These are phyloP conservation scores for Pulveroboletus sp. DNA, from an alignment of 768 basidiomycete genomes.

Conservation along the genomic window DNA sequence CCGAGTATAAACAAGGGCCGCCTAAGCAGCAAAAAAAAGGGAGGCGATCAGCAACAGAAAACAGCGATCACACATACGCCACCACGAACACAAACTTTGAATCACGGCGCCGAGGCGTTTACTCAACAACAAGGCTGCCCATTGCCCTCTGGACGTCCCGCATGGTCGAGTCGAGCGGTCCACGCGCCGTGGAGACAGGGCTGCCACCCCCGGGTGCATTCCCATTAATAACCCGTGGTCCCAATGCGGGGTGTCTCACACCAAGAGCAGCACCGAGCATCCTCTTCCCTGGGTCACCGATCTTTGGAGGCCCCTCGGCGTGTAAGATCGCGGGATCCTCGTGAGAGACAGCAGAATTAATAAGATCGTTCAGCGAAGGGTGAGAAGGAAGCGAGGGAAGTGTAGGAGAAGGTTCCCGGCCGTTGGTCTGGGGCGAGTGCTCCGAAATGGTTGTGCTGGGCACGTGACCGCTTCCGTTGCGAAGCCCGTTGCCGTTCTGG, in stretches of 20 bases:
- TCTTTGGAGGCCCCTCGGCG: constrained; percentile 58
- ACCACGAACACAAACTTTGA: constrained; percentile 11
- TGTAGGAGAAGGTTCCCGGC: constrained; percentile 76
- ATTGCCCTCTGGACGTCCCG: constrained; percentile 71
- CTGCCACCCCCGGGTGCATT: constrained; percentile 34
- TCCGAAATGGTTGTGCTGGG: constrained; percentile 46
- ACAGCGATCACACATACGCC: constrained; percentile 20
- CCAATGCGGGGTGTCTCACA: constrained; percentile 72
- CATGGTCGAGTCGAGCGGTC: constrained; percentile 52
- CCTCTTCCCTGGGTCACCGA: constrained; percentile 84
- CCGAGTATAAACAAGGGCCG: constrained; percentile 17
- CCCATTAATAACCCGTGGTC: constrained; percentile 50
- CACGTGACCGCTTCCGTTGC: constrained; percentile 36
- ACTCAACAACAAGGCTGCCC: constrained; percentile 75
- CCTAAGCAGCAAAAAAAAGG: constrained; percentile 16
- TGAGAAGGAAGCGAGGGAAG: constrained; percentile 77
- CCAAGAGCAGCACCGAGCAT: constrained; percentile 87
- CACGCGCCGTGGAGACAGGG: constrained; percentile 25
- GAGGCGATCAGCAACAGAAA: constrained; percentile 19
- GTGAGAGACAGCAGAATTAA: constrained; percentile 59
- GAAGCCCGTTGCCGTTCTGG: constrained; percentile 29
- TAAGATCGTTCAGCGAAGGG: constrained; percentile 80
- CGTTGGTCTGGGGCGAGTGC: constrained; percentile 37
- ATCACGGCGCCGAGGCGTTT: constrained; percentile 22
- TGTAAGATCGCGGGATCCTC: constrained; percentile 66